Evolutionary conservation across 2,329 filamentous ascomycete genomes (phyloP), one percentile per base, ranked within the genome.

Genomic region (Rhytidhysteron rufulum): DNA sequence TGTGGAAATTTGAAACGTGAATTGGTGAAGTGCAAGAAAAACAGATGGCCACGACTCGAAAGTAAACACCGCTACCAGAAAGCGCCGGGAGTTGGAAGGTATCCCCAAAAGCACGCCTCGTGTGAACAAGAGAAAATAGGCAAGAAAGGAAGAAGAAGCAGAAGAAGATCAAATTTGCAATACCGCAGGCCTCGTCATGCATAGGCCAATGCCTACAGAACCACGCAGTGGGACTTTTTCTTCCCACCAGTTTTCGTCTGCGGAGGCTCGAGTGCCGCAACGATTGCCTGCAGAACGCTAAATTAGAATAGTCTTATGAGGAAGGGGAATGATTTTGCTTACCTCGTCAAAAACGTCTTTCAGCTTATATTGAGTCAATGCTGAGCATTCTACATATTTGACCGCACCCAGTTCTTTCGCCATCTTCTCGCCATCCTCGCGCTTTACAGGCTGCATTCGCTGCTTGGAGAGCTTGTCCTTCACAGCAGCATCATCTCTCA

Each of bases 301-400:
- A 35, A 30, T n/a, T 38, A 15, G n/a, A 27, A 39, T 25, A 37
- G 18, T 31, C 21, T 7, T 18, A 31, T 18, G 25, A 36, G 27
- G 18, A 24, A 9, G 8, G 18, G 13, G 8, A 13, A 27, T 27
- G 13, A 27, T 8, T 8, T 27, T 13, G 62, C 79, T 55, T 78
- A 95, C 90, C 86, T 97, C 93, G 61, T 98, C 93, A 70, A 98
- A 98, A 15, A 98, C 93, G 63, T 97, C 93, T 78, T 98, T 98
- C 52, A 98, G 74, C 73, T 96, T 96, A 74, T 90, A 96, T 74
- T 98, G 93, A 48, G 93, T 97, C 67, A 98, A 73, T 42, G 93
- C 93, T 64, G 90, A 96, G 75, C 93, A 98, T 73, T 98, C 93
- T 50, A 97, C 93, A 58, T 98, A 98, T 76, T 96, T 97, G 58